Evolutionary conservation across 805 yeast species (phyloP), one percentile per base, ranked within the genome.

Genomic region (Kazachstania kunashirensis): DNA sequence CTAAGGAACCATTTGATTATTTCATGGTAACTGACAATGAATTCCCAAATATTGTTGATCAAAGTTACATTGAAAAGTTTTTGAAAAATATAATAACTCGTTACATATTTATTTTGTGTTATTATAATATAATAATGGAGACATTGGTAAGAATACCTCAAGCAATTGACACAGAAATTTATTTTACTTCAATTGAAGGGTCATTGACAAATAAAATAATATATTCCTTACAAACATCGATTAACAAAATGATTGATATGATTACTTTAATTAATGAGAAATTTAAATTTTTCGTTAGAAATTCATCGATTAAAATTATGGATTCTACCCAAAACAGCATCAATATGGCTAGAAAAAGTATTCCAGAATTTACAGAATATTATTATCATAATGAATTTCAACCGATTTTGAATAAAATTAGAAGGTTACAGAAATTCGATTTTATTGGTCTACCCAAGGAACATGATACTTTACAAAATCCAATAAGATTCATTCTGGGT

Each of bases 141-240:
- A 43, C 46, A 3, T 33, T 55, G 9, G 31, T 36, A 10, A 34
- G 29, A 19, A 30, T 55, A 14, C 50, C 53, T 6, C 24, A 17
- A n/a, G 38, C 44, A 4, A 40, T 44, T n/a, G 52, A 46, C n/a
- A 43, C 48, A 4, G 43, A 39, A n/a, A 18, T 31, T 10, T 55
- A 53, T 40, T 55, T 38, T 37, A 37, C 45, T 12, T 35, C 40
- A 1, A 37, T 48, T 6, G 20, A 34, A 6, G 34, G 31, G 27
- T 44, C 56, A n/a, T 38, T 33, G 7, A 24, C 33, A 8, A 45
- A 44, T 31, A 45, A 49, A n/a, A 19, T 46, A 4, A 36, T 48
- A 2, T 52, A 52, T 34, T 40, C 45, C 3, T 25, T 55, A 18
- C 60, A 55, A 36, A 45, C 48, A 9, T 35, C 47, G 16, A 26